Evolutionary conservation across 805 yeast genomes (phyloP).

Genomic region (Yarrowia divulgata): DNA sequence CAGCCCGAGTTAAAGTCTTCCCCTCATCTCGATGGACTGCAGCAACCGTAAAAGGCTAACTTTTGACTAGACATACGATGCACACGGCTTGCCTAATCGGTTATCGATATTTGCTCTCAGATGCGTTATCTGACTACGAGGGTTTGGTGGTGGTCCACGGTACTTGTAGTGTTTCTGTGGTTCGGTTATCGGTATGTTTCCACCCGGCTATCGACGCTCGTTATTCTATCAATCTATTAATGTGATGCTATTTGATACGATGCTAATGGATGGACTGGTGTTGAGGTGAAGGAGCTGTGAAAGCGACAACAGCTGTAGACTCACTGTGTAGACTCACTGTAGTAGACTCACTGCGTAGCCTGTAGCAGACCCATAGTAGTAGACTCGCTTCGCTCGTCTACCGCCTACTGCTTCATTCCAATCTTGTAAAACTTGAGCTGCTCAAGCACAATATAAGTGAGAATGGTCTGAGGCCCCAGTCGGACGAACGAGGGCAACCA

Average conservation of each 20-base stretch:
- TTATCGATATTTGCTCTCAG: slow-evolving; percentile 1
- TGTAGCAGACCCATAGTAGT: too few species aligned
- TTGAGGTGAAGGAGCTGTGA: too few species aligned
- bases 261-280: slow-evolving; percentile 1
- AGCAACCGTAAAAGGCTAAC: too few species aligned
- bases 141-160: too few species aligned
- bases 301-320: too few species aligned
- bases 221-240: slow-evolving; percentile 25
- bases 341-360: too few species aligned
- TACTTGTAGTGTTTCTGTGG: too few species aligned
- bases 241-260: slow-evolving; percentile 24
- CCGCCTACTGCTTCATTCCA: slow-evolving; percentile 42
- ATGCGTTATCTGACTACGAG: neutral
- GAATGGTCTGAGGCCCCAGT: slow-evolving; percentile 70
- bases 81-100: slow-evolving; percentile 10
- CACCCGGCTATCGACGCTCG: neutral
- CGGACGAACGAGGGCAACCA: slow-evolving; percentile 90
- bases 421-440: slow-evolving; percentile 49
- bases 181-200: too few species aligned
- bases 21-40: neutral
- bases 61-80: too few species aligned
- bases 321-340: too few species aligned
- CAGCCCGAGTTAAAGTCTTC: too few species aligned
- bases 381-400: too few species aligned
- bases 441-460: slow-evolving; percentile 53